phyloP scores from a whole-genome alignment of 192 early-diverging fungal species.

The Diversispora eburnea region DNA sequence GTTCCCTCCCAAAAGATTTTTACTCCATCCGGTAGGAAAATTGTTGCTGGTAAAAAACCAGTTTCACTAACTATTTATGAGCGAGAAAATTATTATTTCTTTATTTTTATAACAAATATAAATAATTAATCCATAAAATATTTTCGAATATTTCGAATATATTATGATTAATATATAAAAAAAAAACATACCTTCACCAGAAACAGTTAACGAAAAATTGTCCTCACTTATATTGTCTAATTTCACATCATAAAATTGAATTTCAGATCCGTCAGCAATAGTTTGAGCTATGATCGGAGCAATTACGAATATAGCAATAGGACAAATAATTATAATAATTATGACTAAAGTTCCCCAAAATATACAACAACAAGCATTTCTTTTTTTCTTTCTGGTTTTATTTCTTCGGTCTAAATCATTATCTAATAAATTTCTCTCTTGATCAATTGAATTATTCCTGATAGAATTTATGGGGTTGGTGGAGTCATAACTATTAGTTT shows the following conservation, averaged over 20 bases:
- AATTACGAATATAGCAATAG: slow-evolving; percentile 48
- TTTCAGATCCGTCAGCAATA: slow-evolving; percentile 41
- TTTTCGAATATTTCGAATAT: neutral
- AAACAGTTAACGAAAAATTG: neutral
- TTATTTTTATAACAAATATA: too few species aligned
- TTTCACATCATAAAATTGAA: slow-evolving; percentile 31
- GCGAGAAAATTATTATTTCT: too few species aligned
- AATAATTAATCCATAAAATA: neutral
- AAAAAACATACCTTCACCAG: neutral
- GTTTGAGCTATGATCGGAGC: slow-evolving; percentile 53
- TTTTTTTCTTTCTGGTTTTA: neutral
- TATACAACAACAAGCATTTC: slow-evolving; percentile 40
- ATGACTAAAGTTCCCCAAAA: slow-evolving; percentile 49
- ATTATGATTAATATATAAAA: neutral
- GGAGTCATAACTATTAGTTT: too few species aligned
- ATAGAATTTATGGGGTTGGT: too few species aligned
- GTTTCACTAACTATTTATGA: slow-evolving; percentile 33
- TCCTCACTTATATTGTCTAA: slow-evolving; percentile 9
- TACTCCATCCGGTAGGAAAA: slow-evolving; percentile 40
- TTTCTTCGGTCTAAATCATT: too few species aligned
- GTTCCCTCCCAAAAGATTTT: slow-evolving; percentile 36
- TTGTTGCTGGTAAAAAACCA: slow-evolving; percentile 48
- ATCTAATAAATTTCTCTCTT: too few species aligned
- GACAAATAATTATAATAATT: slow-evolving; percentile 44
- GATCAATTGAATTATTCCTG: too few species aligned